Evolutionary conservation across 2,329 filamentous ascomycete species (phyloP).

Genomic region (Ceratocystiopsis minuta): DNA sequence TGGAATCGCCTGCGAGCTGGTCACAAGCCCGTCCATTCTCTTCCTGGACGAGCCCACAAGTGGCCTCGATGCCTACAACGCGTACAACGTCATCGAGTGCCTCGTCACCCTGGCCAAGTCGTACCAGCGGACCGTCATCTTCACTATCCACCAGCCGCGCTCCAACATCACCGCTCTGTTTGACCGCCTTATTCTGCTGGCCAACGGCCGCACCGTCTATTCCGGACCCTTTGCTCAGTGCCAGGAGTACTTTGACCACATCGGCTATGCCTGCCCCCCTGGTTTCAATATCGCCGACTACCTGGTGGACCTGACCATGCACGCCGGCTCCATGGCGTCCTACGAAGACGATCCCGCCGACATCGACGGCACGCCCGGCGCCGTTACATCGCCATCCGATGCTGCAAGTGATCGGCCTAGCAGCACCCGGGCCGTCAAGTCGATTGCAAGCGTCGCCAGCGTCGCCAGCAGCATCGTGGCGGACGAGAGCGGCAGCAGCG

Average conservation of each 20-base stretch:
- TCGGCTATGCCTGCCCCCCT: conserved; percentile 83
- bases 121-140: conserved; percentile 92
- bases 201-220: conserved; percentile 78
- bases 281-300: conserved; percentile 99
- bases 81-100: conserved; percentile 94
- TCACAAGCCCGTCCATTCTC: conserved; percentile 90
- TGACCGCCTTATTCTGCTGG: conserved; percentile 79
- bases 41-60: conserved; percentile 96
- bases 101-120: conserved; percentile 86
- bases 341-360: conserved; percentile 31
- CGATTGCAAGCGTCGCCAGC: conserved; percentile 51
- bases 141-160: conserved; percentile 94
- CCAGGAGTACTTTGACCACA: conserved; percentile 78
- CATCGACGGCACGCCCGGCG: conserved; percentile 13
- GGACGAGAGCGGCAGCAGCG: conserved; percentile 35
- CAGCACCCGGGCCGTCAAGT: conserved; percentile 77
- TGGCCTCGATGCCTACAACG: conserved; percentile 89
- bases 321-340: conserved; percentile 49
- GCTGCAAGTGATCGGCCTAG: conserved; percentile 58
- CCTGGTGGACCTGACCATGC: conserved; percentile 93
- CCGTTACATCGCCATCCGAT: no score
- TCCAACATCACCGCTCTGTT: conserved; percentile 98
- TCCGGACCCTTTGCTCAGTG: conserved; percentile 80
- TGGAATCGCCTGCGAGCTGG: conserved; percentile 90
- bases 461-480: conserved; percentile 53